A percentile compares a stretch with the other conserved stretches of the same genome.
phyloP scores from a whole-genome alignment of 192 early-diverging fungal species.

The Podila minutissima region DNA sequence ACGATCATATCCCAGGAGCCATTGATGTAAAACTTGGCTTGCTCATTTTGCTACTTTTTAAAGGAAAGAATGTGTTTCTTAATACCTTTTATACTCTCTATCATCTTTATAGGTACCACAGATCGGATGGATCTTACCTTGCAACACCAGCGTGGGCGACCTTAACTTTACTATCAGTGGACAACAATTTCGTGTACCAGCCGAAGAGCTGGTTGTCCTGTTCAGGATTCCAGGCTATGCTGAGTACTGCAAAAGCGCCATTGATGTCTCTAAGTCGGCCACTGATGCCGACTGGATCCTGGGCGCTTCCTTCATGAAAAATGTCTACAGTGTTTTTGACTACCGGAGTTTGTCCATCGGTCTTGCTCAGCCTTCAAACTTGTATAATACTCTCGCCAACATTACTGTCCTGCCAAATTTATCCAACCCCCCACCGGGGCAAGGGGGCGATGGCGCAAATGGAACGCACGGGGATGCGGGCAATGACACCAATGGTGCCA shows the following conservation, averaged over 20 bases:
- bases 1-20: conserved; percentile 37
- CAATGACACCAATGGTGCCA: not conserved
- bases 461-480: conserved; percentile 5
- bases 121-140: conserved; percentile 48
- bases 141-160: conserved; percentile 44
- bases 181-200: conserved; percentile 37
- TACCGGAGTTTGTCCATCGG: conserved; percentile 26
- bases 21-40: conserved; percentile 20
- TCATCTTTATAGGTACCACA: conserved; percentile 14
- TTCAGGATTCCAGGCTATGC: conserved; percentile 46
- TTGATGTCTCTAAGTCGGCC: conserved; percentile 20
- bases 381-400: conserved; percentile 42
- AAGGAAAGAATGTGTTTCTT: too few relatives aligned
- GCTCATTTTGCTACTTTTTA: not conserved
- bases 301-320: conserved; percentile 44
- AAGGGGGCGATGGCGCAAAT: conserved; percentile 13
- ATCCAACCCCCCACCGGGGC: conserved; percentile 17
- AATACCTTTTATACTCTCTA: not conserved
- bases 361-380: conserved; percentile 41
- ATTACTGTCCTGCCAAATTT: conserved; percentile 32
- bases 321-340: conserved; percentile 47
- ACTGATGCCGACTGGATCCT: conserved; percentile 37
- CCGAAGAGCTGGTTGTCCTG: conserved; percentile 40
- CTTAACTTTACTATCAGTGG: conserved; percentile 43
- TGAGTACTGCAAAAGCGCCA: conserved; percentile 50